Conservation (phyloP, 2,329 filamentous ascomycete species). For the Rachicladosporium sp. region DNA sequence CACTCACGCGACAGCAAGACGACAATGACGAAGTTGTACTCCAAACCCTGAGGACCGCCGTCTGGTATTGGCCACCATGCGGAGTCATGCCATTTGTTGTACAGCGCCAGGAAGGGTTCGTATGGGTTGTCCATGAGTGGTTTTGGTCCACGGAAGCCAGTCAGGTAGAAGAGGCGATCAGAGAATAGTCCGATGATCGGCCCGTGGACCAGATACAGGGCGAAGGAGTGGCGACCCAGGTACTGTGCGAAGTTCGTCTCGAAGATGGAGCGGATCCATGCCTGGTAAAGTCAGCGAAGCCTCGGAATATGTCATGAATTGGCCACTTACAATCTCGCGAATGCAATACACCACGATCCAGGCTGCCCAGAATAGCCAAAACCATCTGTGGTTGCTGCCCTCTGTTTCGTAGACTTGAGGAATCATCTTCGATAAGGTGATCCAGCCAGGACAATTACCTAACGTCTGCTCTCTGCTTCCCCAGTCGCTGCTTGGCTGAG, state of each 20-base stretch:
- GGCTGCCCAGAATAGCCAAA: slow-evolving; percentile 47
- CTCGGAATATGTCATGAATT: slow-evolving; percentile 6
- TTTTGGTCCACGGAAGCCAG: slow-evolving; percentile 5
- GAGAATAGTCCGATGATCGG: slow-evolving; percentile 46
- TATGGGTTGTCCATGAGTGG: slow-evolving; percentile 10
- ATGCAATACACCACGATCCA: slow-evolving; percentile 14
- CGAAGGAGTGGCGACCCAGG: slow-evolving; percentile 49
- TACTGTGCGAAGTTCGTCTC: slow-evolving; percentile 1
- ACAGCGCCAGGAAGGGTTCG: slow-evolving; percentile 10
- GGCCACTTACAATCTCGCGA: slow-evolving; percentile 7
- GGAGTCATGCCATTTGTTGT: slow-evolving; percentile 12
- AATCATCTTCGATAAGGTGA: slow-evolving; percentile 11
- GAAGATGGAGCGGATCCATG: slow-evolving; percentile 12
- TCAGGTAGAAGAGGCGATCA: slow-evolving; percentile 28
- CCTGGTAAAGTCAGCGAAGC: slow-evolving; percentile 14
- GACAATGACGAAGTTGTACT: slow-evolving; percentile 15
- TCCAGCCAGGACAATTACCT: slow-evolving; percentile 14
- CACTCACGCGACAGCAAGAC: slow-evolving; percentile 11
- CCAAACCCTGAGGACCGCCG: slow-evolving; percentile 12
- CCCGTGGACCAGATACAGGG: slow-evolving; percentile 52
- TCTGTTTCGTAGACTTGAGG: slow-evolving; percentile 13
- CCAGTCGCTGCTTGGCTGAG: slow-evolving; percentile 13
- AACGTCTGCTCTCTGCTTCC: slow-evolving; percentile 8
- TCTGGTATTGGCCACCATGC: slow-evolving; percentile 16
- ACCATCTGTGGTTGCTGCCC: slow-evolving; percentile 16